Evolutionary conservation across 2,329 filamentous ascomycete genomes (phyloP).

Genomic region (Dactylellina sp.): DNA sequence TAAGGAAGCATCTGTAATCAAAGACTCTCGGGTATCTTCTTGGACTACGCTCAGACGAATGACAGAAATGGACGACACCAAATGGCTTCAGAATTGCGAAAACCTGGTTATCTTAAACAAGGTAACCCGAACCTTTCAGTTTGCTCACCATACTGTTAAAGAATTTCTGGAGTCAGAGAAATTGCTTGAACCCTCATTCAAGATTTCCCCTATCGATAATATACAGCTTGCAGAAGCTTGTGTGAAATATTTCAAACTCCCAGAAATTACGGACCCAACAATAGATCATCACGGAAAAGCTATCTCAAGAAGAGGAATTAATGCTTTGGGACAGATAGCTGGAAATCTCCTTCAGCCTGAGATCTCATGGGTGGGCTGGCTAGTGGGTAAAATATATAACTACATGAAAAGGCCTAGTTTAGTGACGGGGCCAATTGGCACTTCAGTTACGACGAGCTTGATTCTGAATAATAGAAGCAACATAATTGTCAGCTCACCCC

Average conservation of each 20-base stretch:
- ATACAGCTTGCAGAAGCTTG: neutral
- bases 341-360: neutral
- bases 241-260: slow-evolving; percentile 21
- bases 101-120: slow-evolving; percentile 24
- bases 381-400: neutral
- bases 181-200: neutral
- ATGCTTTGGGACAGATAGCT: neutral
- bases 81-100: slow-evolving; percentile 49
- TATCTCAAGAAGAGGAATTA: neutral
- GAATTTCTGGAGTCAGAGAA: slow-evolving; percentile 14
- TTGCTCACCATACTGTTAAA: slow-evolving; percentile 37
- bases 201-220: neutral
- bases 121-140: slow-evolving; percentile 4
- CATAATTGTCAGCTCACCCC: neutral
- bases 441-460: neutral
- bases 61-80: slow-evolving; percentile 19
- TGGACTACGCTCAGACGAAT: slow-evolving; percentile 3
- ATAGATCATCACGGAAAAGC: neutral
- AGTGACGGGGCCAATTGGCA: too few relatives aligned
- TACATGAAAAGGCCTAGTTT: neutral
- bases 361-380: slow-evolving; percentile 14
- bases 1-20: slow-evolving; percentile 63
- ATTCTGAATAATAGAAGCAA: neutral
- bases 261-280: slow-evolving; percentile 10
- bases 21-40: neutral